Evolutionary conservation across 495 filamentous ascomycete genomes (phyloP).

Genomic region (Penicillium samsonianum): DNA sequence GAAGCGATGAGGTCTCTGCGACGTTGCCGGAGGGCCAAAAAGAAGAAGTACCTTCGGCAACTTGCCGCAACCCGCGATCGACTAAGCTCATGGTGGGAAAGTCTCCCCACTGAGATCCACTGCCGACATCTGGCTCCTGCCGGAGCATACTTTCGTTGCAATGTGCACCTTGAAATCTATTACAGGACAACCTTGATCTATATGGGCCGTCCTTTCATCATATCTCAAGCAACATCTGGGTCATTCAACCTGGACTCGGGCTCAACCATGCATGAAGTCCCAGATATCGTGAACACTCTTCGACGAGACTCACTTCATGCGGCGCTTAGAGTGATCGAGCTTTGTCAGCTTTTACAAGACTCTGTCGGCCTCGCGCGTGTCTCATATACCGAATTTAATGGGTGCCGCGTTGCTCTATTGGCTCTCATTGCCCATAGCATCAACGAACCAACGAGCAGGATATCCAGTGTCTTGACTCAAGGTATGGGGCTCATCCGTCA

Average conservation of each 20-base stretch:
- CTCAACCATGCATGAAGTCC: neutral
- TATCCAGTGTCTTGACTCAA: constrained; percentile 13
- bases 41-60: constrained; percentile 14
- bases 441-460: constrained; percentile 10
- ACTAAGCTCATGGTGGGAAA: constrained; percentile 17
- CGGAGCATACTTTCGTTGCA: constrained; percentile 17
- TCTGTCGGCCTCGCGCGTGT: constrained; percentile 22
- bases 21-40: constrained; percentile 1
- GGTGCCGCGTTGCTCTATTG: constrained; percentile 20
- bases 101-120: constrained; percentile 14
- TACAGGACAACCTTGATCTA: constrained; percentile 13
- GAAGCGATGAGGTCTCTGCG: constrained; percentile 16
- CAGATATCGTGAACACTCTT: constrained; percentile 6
- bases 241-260: neutral
- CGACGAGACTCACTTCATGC: constrained; percentile 16
- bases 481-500: constrained; percentile 17
- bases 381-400: constrained; percentile 25
- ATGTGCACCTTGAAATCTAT: constrained; percentile 15
- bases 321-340: constrained; percentile 19
- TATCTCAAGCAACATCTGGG: constrained; percentile 1
- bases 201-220: constrained; percentile 18
- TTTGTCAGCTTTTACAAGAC: constrained; percentile 24
- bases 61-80: constrained; percentile 7
- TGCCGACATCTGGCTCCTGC: constrained; percentile 16
- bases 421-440: constrained; percentile 22